A percentile compares a stretch with the other conserved stretches of the same genome.
Evolutionary conservation across 805 yeast species (phyloP).

Genomic region (Ogataea pilisensis): DNA sequence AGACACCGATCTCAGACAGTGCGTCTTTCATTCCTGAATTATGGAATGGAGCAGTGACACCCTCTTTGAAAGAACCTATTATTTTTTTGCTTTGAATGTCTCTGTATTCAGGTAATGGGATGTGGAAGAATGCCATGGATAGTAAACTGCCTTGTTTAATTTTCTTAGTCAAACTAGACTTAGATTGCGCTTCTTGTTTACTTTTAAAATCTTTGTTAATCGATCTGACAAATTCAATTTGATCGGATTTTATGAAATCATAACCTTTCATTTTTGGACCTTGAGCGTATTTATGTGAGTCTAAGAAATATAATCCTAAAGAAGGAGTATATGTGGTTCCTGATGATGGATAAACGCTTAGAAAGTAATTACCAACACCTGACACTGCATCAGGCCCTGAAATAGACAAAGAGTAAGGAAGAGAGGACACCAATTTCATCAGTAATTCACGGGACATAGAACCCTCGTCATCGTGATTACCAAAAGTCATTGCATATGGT

Average conservation of each 20-base stretch:
- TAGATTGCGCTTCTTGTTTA: constrained; percentile 1
- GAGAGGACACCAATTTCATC: constrained; percentile 47
- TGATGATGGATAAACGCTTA: constrained; percentile 44
- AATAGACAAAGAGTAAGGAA: constrained; percentile 67
- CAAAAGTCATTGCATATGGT: constrained; percentile 84
- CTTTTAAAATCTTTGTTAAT: constrained; percentile 7
- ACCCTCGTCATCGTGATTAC: constrained; percentile 95
- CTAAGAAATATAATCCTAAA: constrained; percentile 68
- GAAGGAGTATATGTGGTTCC: constrained; percentile 34
- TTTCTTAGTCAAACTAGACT: background rate
- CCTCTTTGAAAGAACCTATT: constrained; percentile 70
- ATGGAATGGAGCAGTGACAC: constrained; percentile 69
- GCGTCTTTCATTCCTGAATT: constrained; percentile 63
- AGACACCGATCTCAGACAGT: constrained; percentile 63
- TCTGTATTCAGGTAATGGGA: constrained; percentile 84
- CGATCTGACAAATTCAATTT: constrained; percentile 15
- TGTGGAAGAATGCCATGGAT: constrained; percentile 91
- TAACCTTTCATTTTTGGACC: constrained; percentile 74
- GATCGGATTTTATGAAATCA: constrained; percentile 63
- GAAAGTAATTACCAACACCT: constrained; percentile 81
- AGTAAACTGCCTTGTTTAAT: constrained; percentile 38
- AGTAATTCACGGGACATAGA: constrained; percentile 54
- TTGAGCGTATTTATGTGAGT: constrained; percentile 73
- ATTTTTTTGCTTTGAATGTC: constrained; percentile 35
- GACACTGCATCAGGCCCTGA: constrained; percentile 63